Evolutionary conservation across 305 asterid species (phyloP).

Genomic region (Fraxinus ornus): DNA sequence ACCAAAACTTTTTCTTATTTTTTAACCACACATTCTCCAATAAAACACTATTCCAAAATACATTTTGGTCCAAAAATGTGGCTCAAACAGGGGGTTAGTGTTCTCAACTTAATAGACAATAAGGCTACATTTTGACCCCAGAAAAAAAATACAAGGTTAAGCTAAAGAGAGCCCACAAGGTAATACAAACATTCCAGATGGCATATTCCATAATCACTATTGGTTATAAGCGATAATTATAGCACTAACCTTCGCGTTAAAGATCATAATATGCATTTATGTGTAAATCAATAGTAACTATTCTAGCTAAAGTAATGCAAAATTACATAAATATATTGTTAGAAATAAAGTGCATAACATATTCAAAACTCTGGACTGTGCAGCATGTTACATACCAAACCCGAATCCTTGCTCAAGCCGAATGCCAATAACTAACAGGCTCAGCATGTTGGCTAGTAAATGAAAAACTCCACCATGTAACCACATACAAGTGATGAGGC

Average conservation of each 20-base stretch:
- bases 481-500: slow-evolving; percentile 60
- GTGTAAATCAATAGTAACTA: not conserved
- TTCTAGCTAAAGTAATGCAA: not conserved
- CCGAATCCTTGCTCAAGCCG: slow-evolving; percentile 56
- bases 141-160: not conserved
- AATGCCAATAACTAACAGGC: slow-evolving; percentile 50
- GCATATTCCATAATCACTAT: not conserved
- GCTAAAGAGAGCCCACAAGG: not conserved
- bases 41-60: not conserved
- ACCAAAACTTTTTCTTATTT: not conserved
- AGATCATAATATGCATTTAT: not conserved
- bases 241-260: not conserved
- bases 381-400: slow-evolving; percentile 36
- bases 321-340: not conserved
- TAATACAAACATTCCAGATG: not conserved
- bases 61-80: not conserved
- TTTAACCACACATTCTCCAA: not conserved
- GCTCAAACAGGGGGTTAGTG: not conserved
- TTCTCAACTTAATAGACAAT: not conserved
- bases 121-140: not conserved
- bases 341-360: not conserved
- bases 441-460: slow-evolving; percentile 54
- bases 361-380: not conserved
- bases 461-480: slow-evolving; percentile 58
- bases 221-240: not conserved